Evolutionary conservation across 2,329 filamentous ascomycete genomes (phyloP).

Genomic region (Phoma sp.): DNA sequence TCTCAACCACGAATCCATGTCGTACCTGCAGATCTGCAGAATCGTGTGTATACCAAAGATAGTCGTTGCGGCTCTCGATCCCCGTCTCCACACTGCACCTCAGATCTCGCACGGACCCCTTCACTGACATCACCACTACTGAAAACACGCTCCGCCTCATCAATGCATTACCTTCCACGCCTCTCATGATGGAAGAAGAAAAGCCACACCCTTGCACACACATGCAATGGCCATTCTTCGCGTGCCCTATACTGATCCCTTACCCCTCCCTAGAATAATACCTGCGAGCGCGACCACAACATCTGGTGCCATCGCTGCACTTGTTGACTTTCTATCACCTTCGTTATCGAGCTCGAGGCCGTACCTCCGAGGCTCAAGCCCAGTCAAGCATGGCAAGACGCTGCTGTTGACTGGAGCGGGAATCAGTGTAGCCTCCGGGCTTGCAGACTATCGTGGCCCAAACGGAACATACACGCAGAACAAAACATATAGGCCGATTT

Average conservation of each 20-base stretch:
- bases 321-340: constrained; percentile 75
- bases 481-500: constrained; percentile 88
- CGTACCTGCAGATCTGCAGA: neutral
- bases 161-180: constrained; percentile 1
- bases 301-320: constrained; percentile 75
- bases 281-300: constrained; percentile 74
- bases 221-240: constrained; percentile 72
- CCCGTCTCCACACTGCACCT: constrained; percentile 4
- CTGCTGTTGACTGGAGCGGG: constrained; percentile 82
- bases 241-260: constrained; percentile 86
- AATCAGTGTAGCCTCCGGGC: constrained; percentile 88
- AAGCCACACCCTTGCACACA: constrained; percentile 1
- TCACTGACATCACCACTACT: constrained; percentile 24
- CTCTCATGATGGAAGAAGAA: constrained; percentile 15
- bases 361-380: constrained; percentile 11
- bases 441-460: constrained; percentile 89
- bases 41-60: constrained; percentile 18
- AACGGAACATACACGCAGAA: constrained; percentile 94
- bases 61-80: constrained; percentile 16
- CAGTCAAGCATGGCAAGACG: constrained; percentile 58
- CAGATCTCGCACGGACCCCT: constrained; percentile 11
- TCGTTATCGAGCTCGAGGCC: constrained; percentile 15
- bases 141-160: constrained; percentile 11
- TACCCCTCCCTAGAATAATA: constrained; percentile 76
- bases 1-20: neutral